Evolutionary conservation across 306 rosid species (phyloP).

Genomic region (Quercus parvula): DNA sequence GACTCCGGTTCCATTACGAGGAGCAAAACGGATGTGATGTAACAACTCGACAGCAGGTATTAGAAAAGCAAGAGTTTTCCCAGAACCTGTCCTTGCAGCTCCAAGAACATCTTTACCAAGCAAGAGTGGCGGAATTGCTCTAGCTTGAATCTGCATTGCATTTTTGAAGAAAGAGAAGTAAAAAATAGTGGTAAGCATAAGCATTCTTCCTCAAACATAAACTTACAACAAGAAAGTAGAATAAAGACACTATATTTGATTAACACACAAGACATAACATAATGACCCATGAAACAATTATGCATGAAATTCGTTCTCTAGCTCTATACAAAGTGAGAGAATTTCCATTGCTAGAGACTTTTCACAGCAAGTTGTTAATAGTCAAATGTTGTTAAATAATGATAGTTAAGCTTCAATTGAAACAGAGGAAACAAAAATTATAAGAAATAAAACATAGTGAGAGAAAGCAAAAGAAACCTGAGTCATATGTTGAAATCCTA

Average conservation of each 20-base stretch:
- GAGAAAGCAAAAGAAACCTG: slow-evolving; percentile 37
- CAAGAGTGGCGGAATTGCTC: slow-evolving; percentile 65
- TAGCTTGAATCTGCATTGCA: slow-evolving; percentile 72
- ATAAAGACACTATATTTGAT: too few species aligned
- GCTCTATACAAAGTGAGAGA: too few species aligned
- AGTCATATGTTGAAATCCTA: slow-evolving; percentile 65
- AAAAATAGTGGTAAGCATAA: too few species aligned
- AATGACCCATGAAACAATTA: too few species aligned
- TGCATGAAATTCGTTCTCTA: too few species aligned
- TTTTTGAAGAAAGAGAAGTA: slow-evolving; percentile 13
- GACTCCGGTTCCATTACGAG: slow-evolving; percentile 82
- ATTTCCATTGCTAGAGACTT: too few species aligned
- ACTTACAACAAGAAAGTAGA: too few species aligned
- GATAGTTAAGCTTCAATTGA: too few species aligned
- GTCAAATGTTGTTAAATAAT: too few species aligned
- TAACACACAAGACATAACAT: too few species aligned
- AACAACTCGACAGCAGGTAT: slow-evolving; percentile 88
- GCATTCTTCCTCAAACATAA: too few species aligned
- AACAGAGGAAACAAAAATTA: background rate
- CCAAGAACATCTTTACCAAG: slow-evolving; percentile 83
- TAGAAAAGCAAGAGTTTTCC: slow-evolving; percentile 90
- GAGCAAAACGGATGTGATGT: slow-evolving; percentile 43
- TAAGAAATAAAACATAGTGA: background rate
- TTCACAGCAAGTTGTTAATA: too few species aligned
- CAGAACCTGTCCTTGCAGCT: slow-evolving; percentile 98